Evolutionary conservation across 495 filamentous ascomycete genomes (phyloP).

Genomic region (Aspergillus haitiensis): DNA sequence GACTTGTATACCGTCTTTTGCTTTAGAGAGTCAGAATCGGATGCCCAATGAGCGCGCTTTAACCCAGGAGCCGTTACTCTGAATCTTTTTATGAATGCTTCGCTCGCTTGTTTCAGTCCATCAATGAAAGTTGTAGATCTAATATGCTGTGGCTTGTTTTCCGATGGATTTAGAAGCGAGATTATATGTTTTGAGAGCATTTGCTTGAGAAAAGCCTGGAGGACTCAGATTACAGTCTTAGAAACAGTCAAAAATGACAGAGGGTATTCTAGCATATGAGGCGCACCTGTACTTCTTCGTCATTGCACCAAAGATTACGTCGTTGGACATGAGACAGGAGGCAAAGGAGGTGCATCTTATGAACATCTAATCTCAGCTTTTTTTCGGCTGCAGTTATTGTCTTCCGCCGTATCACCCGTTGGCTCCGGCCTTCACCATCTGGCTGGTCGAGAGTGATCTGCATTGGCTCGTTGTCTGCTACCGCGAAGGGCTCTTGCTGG

Average conservation of each 20-base stretch:
- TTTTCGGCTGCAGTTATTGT: slow-evolving; percentile 69
- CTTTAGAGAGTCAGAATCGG: slow-evolving; percentile 58
- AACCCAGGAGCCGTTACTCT: slow-evolving; percentile 68
- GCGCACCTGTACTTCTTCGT: slow-evolving; percentile 60
- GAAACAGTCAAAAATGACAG: slow-evolving; percentile 9
- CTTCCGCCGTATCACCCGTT: slow-evolving; percentile 48
- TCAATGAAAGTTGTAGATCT: slow-evolving; percentile 72
- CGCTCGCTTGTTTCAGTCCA: slow-evolving; percentile 68
- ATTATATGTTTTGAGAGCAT: slow-evolving; percentile 61
- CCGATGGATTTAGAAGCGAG: slow-evolving; percentile 62
- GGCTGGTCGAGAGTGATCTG: slow-evolving; percentile 59
- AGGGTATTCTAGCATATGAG: slow-evolving; percentile 1
- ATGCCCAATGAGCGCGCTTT: slow-evolving; percentile 69
- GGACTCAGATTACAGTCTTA: slow-evolving; percentile 6
- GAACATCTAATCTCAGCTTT: slow-evolving; percentile 68
- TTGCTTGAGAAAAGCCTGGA: slow-evolving; percentile 53
- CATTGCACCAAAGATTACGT: slow-evolving; percentile 89
- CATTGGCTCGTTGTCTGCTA: slow-evolving; percentile 42
- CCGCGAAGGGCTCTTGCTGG: slow-evolving; percentile 10
- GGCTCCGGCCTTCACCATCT: slow-evolving; percentile 30
- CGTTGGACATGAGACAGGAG: slow-evolving; percentile 70
- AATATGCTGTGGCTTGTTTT: slow-evolving; percentile 65
- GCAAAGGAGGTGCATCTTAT: slow-evolving; percentile 85
- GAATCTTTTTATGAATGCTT: slow-evolving; percentile 67
- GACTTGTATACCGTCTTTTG: slow-evolving; percentile 45